Percentiles rank a stretch among this genome's conserved stretches.
Conservation (phyloP, 2,329 filamentous ascomycete genomes). For the Delphinella strobiligena region DNA sequence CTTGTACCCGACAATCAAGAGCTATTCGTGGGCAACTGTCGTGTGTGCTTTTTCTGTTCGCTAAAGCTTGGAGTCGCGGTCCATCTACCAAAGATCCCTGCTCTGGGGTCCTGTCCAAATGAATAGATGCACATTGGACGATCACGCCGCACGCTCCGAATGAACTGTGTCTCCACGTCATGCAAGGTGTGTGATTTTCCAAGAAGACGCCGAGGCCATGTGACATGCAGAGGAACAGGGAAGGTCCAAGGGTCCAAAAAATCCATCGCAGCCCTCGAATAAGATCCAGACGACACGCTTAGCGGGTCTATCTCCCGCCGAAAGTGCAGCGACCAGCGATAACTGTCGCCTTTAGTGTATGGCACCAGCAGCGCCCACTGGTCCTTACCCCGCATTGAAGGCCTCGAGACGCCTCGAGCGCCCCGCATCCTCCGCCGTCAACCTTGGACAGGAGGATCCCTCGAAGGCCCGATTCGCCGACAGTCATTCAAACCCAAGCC, state of each 20-base stretch:
- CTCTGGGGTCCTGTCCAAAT: too few species aligned
- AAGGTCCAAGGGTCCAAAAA: neutral
- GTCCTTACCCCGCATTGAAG: constrained; percentile 4
- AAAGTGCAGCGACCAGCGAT: neutral
- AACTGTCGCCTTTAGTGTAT: too few species aligned
- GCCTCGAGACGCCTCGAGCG: constrained; percentile 1
- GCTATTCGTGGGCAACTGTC: too few species aligned
- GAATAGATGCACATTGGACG: neutral
- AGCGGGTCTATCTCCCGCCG: neutral
- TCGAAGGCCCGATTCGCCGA: neutral
- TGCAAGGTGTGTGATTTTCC: too few species aligned
- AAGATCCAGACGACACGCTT: neutral
- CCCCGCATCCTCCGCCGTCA: constrained; percentile 1
- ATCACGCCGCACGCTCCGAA: too few species aligned
- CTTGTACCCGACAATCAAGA: too few species aligned
- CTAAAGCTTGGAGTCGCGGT: too few species aligned
- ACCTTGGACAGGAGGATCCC: constrained; percentile 3
- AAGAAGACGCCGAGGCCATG: neutral
- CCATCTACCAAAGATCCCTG: too few species aligned
- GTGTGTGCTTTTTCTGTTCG: too few species aligned
- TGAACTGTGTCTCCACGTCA: too few species aligned
- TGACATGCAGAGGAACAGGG: neutral
- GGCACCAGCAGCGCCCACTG: too few species aligned
- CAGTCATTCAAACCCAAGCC: constrained; percentile 7
- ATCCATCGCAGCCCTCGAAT: neutral